phyloP scores from a whole-genome alignment of 768 basidiomycete species.

The Dentipellis fragilis region DNA sequence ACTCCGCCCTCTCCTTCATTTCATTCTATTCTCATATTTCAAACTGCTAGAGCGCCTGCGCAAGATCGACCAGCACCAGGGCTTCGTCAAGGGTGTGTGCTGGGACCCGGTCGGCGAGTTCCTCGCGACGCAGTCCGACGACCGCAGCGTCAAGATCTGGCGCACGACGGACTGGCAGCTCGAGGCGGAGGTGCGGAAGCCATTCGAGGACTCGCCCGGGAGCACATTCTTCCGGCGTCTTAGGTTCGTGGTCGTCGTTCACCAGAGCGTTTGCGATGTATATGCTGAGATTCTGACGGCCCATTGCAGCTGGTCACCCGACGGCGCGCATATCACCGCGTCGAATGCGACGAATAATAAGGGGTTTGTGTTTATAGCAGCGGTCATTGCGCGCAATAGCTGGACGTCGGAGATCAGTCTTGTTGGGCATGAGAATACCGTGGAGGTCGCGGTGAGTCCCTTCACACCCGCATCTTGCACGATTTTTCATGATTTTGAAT shows the following conservation, averaged over 20 bases:
- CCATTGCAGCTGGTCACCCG: constrained; percentile 83
- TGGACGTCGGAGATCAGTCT: constrained; percentile 92
- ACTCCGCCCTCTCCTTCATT: background rate
- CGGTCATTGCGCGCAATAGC: constrained; percentile 80
- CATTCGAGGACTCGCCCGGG: constrained; percentile 88
- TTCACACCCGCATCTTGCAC: background rate
- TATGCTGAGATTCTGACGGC: background rate
- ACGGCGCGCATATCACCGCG: constrained; percentile 96
- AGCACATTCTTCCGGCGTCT: constrained; percentile 90
- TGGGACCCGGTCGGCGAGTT: constrained; percentile 99
- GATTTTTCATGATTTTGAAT: constrained; percentile 4
- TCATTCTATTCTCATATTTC: background rate
- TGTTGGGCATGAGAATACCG: constrained; percentile 94
- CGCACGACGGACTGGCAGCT: constrained; percentile 85
- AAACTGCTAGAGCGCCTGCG: constrained; percentile 56
- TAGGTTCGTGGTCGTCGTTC: constrained; percentile 37
- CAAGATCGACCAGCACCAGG: constrained; percentile 83
- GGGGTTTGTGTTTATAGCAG: constrained; percentile 95
- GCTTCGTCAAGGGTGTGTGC: constrained; percentile 97
- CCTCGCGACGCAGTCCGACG: constrained; percentile 96
- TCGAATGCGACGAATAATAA: constrained; percentile 96
- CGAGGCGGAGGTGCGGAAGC: constrained; percentile 77
- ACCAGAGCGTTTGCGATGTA: background rate
- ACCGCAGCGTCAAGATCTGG: constrained; percentile 96
- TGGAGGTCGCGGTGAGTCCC: constrained; percentile 79